Evolutionary conservation across 805 yeast genomes (phyloP), one percentile per base, ranked within the genome.

Genomic region (Blastobotrys peoriensis): DNA sequence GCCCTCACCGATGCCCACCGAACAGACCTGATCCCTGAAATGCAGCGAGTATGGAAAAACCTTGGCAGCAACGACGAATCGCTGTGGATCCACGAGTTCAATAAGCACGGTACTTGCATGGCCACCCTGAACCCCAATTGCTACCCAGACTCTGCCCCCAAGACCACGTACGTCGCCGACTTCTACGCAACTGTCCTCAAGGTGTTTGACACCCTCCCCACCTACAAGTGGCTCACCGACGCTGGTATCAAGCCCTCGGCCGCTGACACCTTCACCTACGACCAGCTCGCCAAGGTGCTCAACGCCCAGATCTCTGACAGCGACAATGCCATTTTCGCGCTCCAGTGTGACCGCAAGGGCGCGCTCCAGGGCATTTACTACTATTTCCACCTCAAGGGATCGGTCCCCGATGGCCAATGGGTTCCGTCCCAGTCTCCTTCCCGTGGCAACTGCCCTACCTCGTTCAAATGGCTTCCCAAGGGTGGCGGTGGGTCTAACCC

Each of bases 81-180:
- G 4, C 67, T 89, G 41, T 89, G 98, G 98, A 71, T 75, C 28
- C 96, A 89, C 64, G 97, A 89, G 64, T 89, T 76, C 72, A 88
- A 89, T 68, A 89, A 89, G 62, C 98, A 89, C 61, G 97, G 89
- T 19, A 87, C 96, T 6, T 89, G 97, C 65, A 80, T 88, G 73
- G 76, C 81, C 39, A 87, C 96, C 1, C 68, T 89, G 38, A 76
- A 73, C 45, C 85, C 93, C 2, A 54, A 62, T 3, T 89, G 98
- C 62, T 88, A 87, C 63, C 25, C 49, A 15, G 40, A 43, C 5
- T 53, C 49, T 19, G 57, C 62, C 10, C 43, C 55, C 33, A 43
- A 54, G 43, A 47, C 63, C 48, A 60, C 61, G 55, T 58, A 69
- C 41, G 88, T 85, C 22, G 79, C 77, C 46, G 94, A 87, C 60